Evolutionary conservation across 2,329 filamentous ascomycete species (phyloP).

Genomic region (Arachnopeziza araneosa): DNA sequence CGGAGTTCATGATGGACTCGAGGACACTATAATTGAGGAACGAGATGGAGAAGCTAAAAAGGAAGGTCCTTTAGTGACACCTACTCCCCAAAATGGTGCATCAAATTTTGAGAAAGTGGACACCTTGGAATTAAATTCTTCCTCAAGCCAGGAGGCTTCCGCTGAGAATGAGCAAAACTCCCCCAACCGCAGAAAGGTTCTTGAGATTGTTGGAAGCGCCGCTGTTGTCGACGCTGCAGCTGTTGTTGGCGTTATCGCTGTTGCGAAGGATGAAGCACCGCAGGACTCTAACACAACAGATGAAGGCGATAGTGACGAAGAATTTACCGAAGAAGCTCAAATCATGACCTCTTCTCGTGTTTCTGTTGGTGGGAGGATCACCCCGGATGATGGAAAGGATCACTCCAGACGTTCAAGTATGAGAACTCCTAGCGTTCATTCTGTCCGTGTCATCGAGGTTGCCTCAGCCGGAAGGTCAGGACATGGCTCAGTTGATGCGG

Average conservation of each 20-base stretch:
- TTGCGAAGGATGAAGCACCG: conserved; percentile 18
- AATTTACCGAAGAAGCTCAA: conserved; percentile 28
- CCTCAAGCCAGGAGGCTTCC: neutral
- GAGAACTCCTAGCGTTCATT: conserved; percentile 29
- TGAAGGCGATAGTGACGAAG: conserved; percentile 22
- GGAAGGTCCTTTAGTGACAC: neutral
- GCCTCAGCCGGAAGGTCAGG: conserved; percentile 20
- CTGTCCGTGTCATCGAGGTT: conserved; percentile 30
- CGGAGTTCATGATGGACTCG: conserved; percentile 5
- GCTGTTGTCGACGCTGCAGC: neutral
- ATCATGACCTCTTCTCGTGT: conserved; percentile 33
- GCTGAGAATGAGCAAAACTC: neutral
- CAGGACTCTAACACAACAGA: conserved; percentile 16
- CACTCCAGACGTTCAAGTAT: conserved; percentile 23
- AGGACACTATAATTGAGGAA: neutral
- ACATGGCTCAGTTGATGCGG: conserved; percentile 16
- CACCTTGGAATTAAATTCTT: neutral
- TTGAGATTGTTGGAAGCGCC: neutral
- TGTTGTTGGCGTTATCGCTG: conserved; percentile 17
- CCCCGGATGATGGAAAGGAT: conserved; percentile 21
- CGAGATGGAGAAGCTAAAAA: neutral
- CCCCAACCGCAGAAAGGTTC: neutral
- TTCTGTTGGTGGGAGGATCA: conserved; percentile 25
- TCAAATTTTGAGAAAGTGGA: neutral
- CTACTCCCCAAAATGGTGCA: neutral